phyloP scores from a whole-genome alignment of 805 yeast species.

The Lachancea fermentati region DNA sequence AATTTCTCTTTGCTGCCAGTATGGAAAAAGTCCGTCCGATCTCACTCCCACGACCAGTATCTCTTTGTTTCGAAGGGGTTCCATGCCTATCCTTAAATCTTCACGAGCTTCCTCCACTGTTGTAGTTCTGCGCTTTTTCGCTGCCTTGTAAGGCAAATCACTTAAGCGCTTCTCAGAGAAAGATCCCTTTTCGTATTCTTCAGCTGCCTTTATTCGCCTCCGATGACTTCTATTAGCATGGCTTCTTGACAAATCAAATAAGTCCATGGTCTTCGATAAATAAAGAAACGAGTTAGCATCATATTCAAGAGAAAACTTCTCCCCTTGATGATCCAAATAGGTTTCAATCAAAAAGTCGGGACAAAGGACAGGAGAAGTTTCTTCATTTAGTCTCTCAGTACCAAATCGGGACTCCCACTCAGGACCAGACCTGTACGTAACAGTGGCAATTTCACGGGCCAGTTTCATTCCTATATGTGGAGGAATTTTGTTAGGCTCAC shows the following conservation, averaged over 20 bases:
- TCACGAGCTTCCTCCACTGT: constrained; percentile 49
- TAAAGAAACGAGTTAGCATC: constrained; percentile 87
- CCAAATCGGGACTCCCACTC: constrained; percentile 96
- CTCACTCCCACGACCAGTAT: constrained; percentile 86
- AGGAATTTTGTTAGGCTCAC: constrained; percentile 45
- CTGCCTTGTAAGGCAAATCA: constrained; percentile 20
- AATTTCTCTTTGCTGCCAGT: constrained; percentile 89
- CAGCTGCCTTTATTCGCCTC: constrained; percentile 37
- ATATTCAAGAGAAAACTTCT: constrained; percentile 84
- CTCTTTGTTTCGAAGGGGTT: constrained; percentile 54
- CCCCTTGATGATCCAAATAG: constrained; percentile 91
- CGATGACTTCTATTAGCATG: constrained; percentile 41
- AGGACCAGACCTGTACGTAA: constrained; percentile 91
- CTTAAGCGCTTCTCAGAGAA: constrained; percentile 15
- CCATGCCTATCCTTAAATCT: constrained; percentile 65
- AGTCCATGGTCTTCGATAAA: constrained; percentile 90
- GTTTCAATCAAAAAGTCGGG: constrained; percentile 93
- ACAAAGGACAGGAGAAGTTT: constrained; percentile 76
- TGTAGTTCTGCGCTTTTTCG: constrained; percentile 45
- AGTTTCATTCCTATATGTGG: constrained; percentile 95
- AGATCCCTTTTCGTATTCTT: constrained; percentile 19
- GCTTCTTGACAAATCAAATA: constrained; percentile 67
- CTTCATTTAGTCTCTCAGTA: constrained; percentile 76
- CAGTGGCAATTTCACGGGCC: constrained; percentile 90
- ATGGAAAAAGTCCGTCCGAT: constrained; percentile 86